A percentile compares a stretch with the other conserved stretches of the same genome.
Conservation (phyloP, 768 basidiomycete genomes). For the Pleurotus cornucopiae region DNA sequence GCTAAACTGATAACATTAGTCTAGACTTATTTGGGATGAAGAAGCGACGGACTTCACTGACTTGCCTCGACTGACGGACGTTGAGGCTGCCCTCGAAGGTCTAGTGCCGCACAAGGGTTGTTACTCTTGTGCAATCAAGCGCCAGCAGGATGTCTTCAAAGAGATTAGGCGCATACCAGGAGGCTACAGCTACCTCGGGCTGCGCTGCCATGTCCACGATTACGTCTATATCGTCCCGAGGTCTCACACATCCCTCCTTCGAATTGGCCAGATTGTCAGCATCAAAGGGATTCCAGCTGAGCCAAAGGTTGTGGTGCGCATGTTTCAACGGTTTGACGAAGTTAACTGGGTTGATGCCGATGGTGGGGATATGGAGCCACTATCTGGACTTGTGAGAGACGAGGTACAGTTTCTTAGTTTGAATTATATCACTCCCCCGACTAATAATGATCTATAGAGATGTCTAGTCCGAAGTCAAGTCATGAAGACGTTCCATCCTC, state of each 20-base stretch:
- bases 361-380: not conserved
- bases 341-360: constrained; percentile 11
- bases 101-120: constrained; percentile 35
- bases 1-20: constrained; percentile 1
- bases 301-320: constrained; percentile 29
- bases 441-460: constrained; percentile 20
- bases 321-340: constrained; percentile 45
- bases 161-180: constrained; percentile 23
- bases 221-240: constrained; percentile 52
- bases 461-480: constrained; percentile 37
- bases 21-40: constrained; percentile 51
- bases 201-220: constrained; percentile 53
- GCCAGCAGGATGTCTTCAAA: constrained; percentile 18
- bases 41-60: constrained; percentile 41
- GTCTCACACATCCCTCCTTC: constrained; percentile 28
- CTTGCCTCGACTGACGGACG: constrained; percentile 30
- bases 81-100: constrained; percentile 21
- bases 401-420: constrained; percentile 34
- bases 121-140: constrained; percentile 40
- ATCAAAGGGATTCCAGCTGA: constrained; percentile 23
- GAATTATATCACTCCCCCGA: not conserved
- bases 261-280: constrained; percentile 53
- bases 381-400: constrained; percentile 20
- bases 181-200: constrained; percentile 34
- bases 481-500: constrained; percentile 23